Percentiles rank a stretch among this genome's conserved stretches.
Conservation (phyloP, 257 asterid genomes). For the Knoxia roxburghii region DNA sequence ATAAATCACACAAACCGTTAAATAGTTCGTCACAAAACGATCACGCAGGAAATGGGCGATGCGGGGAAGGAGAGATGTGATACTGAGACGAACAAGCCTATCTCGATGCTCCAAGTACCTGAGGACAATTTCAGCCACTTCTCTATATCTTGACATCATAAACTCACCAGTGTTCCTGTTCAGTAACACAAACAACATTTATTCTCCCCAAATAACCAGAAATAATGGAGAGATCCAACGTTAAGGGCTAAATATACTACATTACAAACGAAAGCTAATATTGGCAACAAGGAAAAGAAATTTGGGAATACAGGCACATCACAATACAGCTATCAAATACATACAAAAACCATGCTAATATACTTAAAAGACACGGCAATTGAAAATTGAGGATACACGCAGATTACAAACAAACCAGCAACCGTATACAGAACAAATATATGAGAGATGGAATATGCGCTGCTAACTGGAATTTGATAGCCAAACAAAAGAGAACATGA, state of each 20-base stretch:
- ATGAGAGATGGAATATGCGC: background rate
- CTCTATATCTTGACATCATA: conserved; percentile 99
- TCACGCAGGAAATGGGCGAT: conserved; percentile 98
- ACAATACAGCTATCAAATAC: background rate
- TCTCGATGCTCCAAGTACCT: conserved; percentile 95
- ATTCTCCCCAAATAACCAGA: background rate
- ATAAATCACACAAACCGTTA: conserved; percentile 49
- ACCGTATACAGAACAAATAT: background rate
- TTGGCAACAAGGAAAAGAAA: background rate
- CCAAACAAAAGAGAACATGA: background rate
- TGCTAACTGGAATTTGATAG: background rate
- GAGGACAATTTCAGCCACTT: conserved; percentile 97
- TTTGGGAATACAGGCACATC: background rate
- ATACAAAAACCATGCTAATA: background rate
- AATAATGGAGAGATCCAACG: background rate
- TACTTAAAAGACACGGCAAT: no score
- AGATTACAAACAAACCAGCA: background rate
- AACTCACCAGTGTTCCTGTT: conserved; percentile 97
- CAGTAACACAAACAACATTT: conserved; percentile 17
- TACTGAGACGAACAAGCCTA: conserved; percentile 98
- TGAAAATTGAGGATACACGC: background rate
- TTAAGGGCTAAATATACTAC: background rate
- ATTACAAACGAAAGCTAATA: background rate
- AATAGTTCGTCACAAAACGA: conserved; percentile 93
- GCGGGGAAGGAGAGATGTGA: conserved; percentile 96